Evolutionary conservation across 768 basidiomycete genomes (phyloP).

Genomic region (Trametes cubensis): DNA sequence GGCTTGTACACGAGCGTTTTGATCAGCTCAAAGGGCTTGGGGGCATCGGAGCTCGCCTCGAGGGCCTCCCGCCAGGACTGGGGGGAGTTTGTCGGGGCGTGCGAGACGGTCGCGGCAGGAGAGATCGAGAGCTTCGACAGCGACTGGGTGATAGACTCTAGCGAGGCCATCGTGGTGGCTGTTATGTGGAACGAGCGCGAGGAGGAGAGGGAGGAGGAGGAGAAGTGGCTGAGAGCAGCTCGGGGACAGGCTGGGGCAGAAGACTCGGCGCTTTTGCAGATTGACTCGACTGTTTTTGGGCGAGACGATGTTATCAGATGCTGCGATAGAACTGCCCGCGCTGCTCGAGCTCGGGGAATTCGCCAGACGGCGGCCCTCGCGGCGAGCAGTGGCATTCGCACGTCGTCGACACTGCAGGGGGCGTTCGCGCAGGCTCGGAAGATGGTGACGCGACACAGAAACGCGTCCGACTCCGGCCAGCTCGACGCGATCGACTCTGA

Average conservation of each 20-base stretch:
- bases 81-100: constrained; percentile 68
- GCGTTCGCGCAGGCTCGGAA: background rate
- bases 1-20: constrained; percentile 96
- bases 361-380: constrained; percentile 20
- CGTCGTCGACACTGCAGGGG: background rate
- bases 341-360: constrained; percentile 18
- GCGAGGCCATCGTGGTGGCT: constrained; percentile 39
- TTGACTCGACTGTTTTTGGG: constrained; percentile 31
- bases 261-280: constrained; percentile 23
- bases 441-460: constrained; percentile 13
- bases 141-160: constrained; percentile 40
- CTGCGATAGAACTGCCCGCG: constrained; percentile 20
- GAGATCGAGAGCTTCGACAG: constrained; percentile 59
- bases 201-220: constrained; percentile 3
- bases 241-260: background rate
- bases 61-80: constrained; percentile 78
- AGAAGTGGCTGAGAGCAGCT: background rate
- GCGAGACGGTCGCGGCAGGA: constrained; percentile 54
- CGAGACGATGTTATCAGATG: constrained; percentile 31
- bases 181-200: constrained; percentile 5
- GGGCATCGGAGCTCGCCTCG: constrained; percentile 50
- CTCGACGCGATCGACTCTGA: constrained; percentile 7
- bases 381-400: constrained; percentile 16
- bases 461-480: constrained; percentile 6
- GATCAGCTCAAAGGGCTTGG: constrained; percentile 68